Base-by-base conservation (phyloP, 768 basidiomycete genomes). In the Lactifluus pinguis region DNA sequence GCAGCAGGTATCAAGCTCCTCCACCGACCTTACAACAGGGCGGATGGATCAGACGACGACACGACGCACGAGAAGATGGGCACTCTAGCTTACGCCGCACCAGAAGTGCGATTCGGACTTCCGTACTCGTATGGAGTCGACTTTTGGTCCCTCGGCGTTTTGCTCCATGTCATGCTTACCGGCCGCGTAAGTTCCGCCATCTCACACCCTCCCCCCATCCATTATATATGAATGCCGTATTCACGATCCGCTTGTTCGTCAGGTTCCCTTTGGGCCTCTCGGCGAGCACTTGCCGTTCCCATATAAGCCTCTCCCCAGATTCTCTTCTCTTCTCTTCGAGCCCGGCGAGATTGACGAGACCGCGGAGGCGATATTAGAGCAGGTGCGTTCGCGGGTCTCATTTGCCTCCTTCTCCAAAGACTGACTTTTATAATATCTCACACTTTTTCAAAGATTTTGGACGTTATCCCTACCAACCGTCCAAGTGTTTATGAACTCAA, bases 101-200 rank as follows among this genome's bases (percentile, higher is more conserved):
- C 65, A 13, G 65, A 66, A 65, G 53, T 66, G 41, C 59, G 57
- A 1, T 42, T 58, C 0, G 65, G 63, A n/a, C 7, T 57, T 49
- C 47, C 50, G 17, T 66, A 66, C 50, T 65, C 60, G 45, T 66
- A 66, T 30, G 64, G 64, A 14, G 63, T 65, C 30, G 65, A 66
- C 51, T 61, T 55, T 10, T 66, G 65, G 65, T 65, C 64, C 6
- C 48, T 66, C 38, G 65, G 65, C 5, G 65, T 66, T 41, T 52
- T 66, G 47, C 32, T 65, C 19, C 59, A 55, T 13, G 60, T 65
- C n/a, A 61, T 66, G 57, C 63, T 65, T 29, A 66, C 63, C 5
- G 65, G 63, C 13, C 64, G 65, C 19, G 65, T 66, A 49, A 55
- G 65, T 17, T 8, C 42, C 45, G 47, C 17, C 6, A 25, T 25